Percentiles rank a stretch among this genome's conserved stretches.
These are phyloP conservation scores for Erythrobasidium hasegawianum DNA, from an alignment of 1,284 basidiomycete genomes.

Conservation along the genomic window DNA sequence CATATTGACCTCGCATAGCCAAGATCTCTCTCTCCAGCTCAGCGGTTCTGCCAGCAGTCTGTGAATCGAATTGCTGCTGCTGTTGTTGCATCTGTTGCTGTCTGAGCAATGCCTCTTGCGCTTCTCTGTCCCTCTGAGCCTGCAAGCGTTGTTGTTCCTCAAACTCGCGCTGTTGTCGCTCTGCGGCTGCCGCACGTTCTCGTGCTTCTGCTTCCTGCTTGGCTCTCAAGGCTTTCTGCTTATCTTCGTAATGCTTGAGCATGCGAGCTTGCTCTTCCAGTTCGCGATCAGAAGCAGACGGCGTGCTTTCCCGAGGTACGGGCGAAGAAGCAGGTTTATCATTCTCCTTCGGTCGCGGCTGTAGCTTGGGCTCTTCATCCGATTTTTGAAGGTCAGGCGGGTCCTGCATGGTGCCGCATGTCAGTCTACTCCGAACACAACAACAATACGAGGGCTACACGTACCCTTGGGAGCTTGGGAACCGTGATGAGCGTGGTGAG, in stretches of 20 bases:
- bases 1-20: constrained; percentile 92
- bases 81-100: constrained; percentile 50
- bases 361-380: constrained; percentile 78
- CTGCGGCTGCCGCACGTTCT: constrained; percentile 69
- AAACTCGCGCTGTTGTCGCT: constrained; percentile 80
- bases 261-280: constrained; percentile 90
- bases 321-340: constrained; percentile 39
- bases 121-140: constrained; percentile 78
- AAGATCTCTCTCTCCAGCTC: constrained; percentile 89
- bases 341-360: constrained; percentile 73
- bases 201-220: constrained; percentile 80
- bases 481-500: constrained; percentile 93
- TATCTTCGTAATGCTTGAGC: constrained; percentile 94
- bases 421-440: too few species aligned
- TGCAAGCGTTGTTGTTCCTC: constrained; percentile 85
- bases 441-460: too few species aligned
- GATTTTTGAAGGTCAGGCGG: constrained; percentile 85
- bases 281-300: constrained; percentile 55
- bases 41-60: constrained; percentile 54
- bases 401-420: too few species aligned
- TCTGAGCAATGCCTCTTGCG: constrained; percentile 80
- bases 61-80: constrained; percentile 57
- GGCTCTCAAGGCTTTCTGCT: constrained; percentile 75
- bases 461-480: constrained; percentile 83
- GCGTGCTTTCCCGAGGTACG: constrained; percentile 19